Conservation (phyloP, 78 protist genomes). For the Isochrysis galbana region DNA sequence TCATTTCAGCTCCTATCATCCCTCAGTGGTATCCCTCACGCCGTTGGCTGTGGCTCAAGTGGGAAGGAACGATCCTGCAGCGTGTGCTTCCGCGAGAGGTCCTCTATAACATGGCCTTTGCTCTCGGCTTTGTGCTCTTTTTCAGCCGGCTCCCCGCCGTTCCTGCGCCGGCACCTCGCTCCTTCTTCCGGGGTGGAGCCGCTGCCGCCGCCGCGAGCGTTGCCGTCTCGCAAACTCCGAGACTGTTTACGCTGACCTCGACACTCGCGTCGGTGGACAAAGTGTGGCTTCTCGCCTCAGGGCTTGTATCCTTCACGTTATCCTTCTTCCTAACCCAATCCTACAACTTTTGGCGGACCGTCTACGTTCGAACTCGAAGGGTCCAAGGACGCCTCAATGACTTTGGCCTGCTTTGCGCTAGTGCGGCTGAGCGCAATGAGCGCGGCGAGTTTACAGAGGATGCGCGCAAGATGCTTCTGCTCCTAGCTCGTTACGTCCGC, state of each 20-base stretch:
- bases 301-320: neutral
- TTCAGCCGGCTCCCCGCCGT: too few species aligned
- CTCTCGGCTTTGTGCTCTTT: neutral
- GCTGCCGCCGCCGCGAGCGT: too few species aligned
- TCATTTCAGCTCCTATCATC: neutral
- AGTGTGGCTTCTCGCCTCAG: slow-evolving; percentile 1
- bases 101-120: neutral
- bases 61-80: neutral
- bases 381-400: slow-evolving; percentile 30
- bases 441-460: neutral
- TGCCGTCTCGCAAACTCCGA: neutral
- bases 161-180: too few species aligned
- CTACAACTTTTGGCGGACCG: neutral
- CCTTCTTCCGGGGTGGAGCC: too few species aligned
- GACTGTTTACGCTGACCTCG: neutral
- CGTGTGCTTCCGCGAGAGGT: slow-evolving; percentile 15
- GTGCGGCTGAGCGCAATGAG: neutral
- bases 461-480: neutral
- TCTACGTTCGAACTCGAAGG: neutral
- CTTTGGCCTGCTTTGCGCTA: slow-evolving; percentile 5
- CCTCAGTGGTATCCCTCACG: neutral
- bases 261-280: neutral
- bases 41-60: neutral
- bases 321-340: slow-evolving; percentile 14
- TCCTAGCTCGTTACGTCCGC: neutral